Evolutionary conservation across 495 filamentous ascomycete genomes (phyloP), one percentile per base, ranked within the genome.

Genomic region (Geoglossum glabrum): DNA sequence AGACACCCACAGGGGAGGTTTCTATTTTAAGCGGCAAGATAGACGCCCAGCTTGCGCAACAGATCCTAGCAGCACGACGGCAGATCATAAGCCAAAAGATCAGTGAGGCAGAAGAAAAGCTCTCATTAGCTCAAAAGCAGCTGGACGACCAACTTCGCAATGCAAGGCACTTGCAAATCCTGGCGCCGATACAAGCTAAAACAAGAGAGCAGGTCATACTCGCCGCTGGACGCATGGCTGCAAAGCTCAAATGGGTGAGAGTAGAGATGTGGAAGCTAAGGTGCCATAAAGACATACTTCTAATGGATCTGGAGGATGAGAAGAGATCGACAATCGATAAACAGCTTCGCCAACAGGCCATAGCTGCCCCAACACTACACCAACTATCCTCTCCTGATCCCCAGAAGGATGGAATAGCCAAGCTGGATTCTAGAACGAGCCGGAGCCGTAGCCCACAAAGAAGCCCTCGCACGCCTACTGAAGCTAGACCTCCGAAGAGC

Each of bases 181-280:
- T 95, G 10, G 87, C 90, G 1, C 92, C 92, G 0, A 86, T 97
- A 50, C 83, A 92, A 62, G 78, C 81, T 1, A 86, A 86, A 64
- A 90, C 88, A 6, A 74, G 92, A 56, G 92, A 97, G 64, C 77
- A 86, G 30, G 79, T 96, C 57, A 76, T 96, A 25, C 74, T 87
- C 62, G 83, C 87, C 33, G 93, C 92, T 15, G 89, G 82, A 3
- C 79, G 84, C 11, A 82, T 95, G 71, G 80, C 90, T 26, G 89
- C 89, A 6, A 90, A 92, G 63, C 72, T 97, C 38, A 90, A 93
- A 65, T 96, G 90, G 90, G 79, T 83, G 21, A 75, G 92, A 59
- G 87, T 90, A 67, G 89, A 95, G 60, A 90, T 95, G 13, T 96
- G 87, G 88, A 86, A 83, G 27, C 76, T 90, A 59, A 89, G 79